Percentiles rank a stretch among this genome's conserved stretches.
Evolutionary conservation across 768 basidiomycete genomes (phyloP).

Genomic region (Xerocomus potaroensis): DNA sequence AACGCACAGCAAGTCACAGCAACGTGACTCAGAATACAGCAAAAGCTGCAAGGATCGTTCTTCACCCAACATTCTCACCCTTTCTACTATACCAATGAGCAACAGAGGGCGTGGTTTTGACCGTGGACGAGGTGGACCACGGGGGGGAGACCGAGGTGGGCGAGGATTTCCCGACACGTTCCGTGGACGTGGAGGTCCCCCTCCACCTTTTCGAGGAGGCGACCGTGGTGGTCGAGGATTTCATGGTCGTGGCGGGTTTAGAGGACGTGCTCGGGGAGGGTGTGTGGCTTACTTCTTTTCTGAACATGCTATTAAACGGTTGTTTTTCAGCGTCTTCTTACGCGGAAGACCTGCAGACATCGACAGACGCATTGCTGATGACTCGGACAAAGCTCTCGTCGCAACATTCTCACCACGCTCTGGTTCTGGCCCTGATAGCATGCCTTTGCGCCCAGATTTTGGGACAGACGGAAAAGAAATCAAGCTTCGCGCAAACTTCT

Average conservation of each 20-base stretch:
- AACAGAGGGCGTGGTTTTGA: slow-evolving; percentile 39
- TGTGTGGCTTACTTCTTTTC: slow-evolving; percentile 17
- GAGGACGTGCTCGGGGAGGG: slow-evolving; percentile 38
- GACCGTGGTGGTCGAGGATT: slow-evolving; percentile 32
- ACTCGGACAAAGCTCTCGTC: slow-evolving; percentile 43
- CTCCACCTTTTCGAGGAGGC: slow-evolving; percentile 24
- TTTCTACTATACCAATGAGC: slow-evolving; percentile 25
- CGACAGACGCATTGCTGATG: slow-evolving; percentile 46
- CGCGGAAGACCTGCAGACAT: slow-evolving; percentile 41
- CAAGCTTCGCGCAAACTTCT: slow-evolving; percentile 51
- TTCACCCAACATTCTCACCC: background rate
- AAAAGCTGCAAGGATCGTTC: background rate
- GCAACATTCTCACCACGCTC: slow-evolving; percentile 26
- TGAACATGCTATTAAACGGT: background rate
- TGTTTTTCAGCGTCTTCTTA: slow-evolving; percentile 36
- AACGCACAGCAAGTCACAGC: slow-evolving; percentile 16
- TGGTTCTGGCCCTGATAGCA: slow-evolving; percentile 21
- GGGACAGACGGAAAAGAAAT: slow-evolving; percentile 40
- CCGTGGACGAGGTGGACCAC: slow-evolving; percentile 29
- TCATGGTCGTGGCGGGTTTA: slow-evolving; percentile 23
- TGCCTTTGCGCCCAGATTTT: slow-evolving; percentile 48
- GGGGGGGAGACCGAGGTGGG: slow-evolving; percentile 32
- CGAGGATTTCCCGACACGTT: slow-evolving; percentile 28
- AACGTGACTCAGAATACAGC: slow-evolving; percentile 11
- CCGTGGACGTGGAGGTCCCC: slow-evolving; percentile 26